Percentiles rank a stretch among this genome's conserved stretches.
phyloP scores from a whole-genome alignment of 352 stramenopile species.

The Phytophthora chlamydospora region DNA sequence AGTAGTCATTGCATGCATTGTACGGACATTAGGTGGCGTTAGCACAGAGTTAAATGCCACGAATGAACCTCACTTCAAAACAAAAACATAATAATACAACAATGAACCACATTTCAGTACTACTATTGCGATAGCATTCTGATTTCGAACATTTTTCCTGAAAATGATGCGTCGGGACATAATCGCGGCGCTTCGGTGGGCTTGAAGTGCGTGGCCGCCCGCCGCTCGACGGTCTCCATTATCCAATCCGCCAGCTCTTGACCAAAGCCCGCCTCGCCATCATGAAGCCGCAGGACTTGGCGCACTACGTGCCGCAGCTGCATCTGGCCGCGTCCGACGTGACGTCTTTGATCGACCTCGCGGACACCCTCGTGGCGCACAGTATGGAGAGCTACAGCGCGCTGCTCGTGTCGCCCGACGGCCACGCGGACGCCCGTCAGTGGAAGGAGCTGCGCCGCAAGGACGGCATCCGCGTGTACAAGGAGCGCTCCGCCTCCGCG shows the following conservation, averaged over 20 bases:
- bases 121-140: background rate
- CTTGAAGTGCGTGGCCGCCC: slow-evolving; percentile 9
- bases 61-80: too few species aligned
- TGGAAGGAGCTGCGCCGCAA: slow-evolving; percentile 43
- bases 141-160: slow-evolving; percentile 10
- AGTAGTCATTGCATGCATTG: too few species aligned
- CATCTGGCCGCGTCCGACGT: slow-evolving; percentile 28
- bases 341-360: slow-evolving; percentile 28
- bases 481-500: slow-evolving; percentile 21
- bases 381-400: slow-evolving; percentile 37
- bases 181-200: background rate
- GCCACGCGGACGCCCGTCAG: slow-evolving; percentile 24
- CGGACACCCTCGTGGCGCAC: slow-evolving; percentile 34
- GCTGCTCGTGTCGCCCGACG: slow-evolving; percentile 18
- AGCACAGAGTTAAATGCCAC: too few species aligned
- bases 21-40: too few species aligned
- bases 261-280: background rate
- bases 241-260: slow-evolving; percentile 3
- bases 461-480: slow-evolving; percentile 36
- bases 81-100: background rate
- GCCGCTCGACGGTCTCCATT: slow-evolving; percentile 9
- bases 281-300: slow-evolving; percentile 12
- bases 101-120: background rate
- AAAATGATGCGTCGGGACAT: background rate
- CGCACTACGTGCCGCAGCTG: slow-evolving; percentile 20